phyloP scores from a whole-genome alignment of 1,139 yeast species.

The Suhomyces kunorum region DNA sequence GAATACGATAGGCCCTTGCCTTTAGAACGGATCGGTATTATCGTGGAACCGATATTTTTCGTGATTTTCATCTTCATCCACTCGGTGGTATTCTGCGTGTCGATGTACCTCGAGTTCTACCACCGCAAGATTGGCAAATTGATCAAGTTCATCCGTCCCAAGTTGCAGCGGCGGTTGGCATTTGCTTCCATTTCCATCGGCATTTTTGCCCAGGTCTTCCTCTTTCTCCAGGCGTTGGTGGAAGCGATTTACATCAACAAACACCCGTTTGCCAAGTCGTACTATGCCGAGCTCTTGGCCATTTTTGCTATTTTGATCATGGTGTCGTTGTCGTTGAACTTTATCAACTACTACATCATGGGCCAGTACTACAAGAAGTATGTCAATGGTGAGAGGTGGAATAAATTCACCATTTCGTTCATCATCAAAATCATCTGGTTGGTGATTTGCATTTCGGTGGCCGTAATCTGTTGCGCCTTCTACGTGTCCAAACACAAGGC shows the following conservation, averaged over 20 bases:
- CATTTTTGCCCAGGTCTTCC: slow-evolving; percentile 28
- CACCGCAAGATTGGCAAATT: slow-evolving; percentile 35
- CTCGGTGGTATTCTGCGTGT: slow-evolving; percentile 27
- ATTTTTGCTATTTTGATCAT: slow-evolving; percentile 28
- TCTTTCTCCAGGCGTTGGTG: slow-evolving; percentile 26
- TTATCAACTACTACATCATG: slow-evolving; percentile 35
- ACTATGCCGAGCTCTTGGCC: slow-evolving; percentile 29
- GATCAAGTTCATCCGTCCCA: slow-evolving; percentile 33
- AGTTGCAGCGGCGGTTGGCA: slow-evolving; percentile 29
- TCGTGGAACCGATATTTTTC: slow-evolving; percentile 29
- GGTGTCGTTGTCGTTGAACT: slow-evolving; percentile 25
- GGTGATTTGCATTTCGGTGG: slow-evolving; percentile 29
- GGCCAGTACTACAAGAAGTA: slow-evolving; percentile 34
- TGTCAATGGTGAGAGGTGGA: slow-evolving; percentile 36
- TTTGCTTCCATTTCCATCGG: slow-evolving; percentile 29
- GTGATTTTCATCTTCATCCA: slow-evolving; percentile 27
- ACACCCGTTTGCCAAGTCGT: slow-evolving; percentile 22
- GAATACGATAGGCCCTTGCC: slow-evolving; percentile 20
- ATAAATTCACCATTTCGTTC: slow-evolving; percentile 35
- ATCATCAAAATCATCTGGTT: slow-evolving; percentile 35
- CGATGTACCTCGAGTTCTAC: slow-evolving; percentile 33
- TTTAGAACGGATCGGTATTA: slow-evolving; percentile 31
- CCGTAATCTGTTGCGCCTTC: slow-evolving; percentile 30
- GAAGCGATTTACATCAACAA: slow-evolving; percentile 25
- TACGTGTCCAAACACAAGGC: slow-evolving; percentile 22